Base-by-base conservation (phyloP, 768 basidiomycete genomes). In the Lactarius vividus region DNA sequence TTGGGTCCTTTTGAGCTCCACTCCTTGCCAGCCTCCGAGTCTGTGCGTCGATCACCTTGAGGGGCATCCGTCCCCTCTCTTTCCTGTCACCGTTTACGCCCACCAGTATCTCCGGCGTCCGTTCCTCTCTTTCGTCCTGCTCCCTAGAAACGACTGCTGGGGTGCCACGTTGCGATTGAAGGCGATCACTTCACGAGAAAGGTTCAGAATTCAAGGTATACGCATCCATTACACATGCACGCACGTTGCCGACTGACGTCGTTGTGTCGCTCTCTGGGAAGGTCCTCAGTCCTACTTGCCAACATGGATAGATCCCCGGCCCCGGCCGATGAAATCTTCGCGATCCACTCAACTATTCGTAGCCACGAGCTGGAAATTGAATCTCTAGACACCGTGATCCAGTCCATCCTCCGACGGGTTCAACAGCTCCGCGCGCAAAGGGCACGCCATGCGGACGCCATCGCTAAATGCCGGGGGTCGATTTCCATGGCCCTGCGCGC, bases 401-500 rank as follows among this genome's bases (percentile, higher is more conserved):
- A 80, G 35, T 64, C 55, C n/a, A 74, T 84, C 37, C 71, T 78
- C 66, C 73, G 73, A 46, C 74, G 77, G 15, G 73, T 84, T 53
- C 77, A 79, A 49, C 76, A 74, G 57, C 75, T 86, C 26, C 77
- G 81, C 63, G 75, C 79, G 61, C 76, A 77, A 70, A 82, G 79
- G 73, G 70, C 71, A 49, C 73, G 77, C 61, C 80, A 85, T 71
- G 65, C 76, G 56, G 75, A 77, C n/a, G 74, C 76, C 31, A 82
- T 85, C 64, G 76, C 75, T 39, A 76, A 75, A 37, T 81, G 74
- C 70, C 78, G 76, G 67, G 82, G 84, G 33, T 73, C 81, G 40
- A 80, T 83, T 54, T 84, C 85, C 2, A 79, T 87, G 46, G 86
- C 85, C 9, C 79, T 79, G n/a, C 83, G 81, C 28, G 77, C 86